Evolutionary conservation across 2,329 filamentous ascomycete species (phyloP), one percentile per base, ranked within the genome.

Genomic region (Cercospora berteroae): DNA sequence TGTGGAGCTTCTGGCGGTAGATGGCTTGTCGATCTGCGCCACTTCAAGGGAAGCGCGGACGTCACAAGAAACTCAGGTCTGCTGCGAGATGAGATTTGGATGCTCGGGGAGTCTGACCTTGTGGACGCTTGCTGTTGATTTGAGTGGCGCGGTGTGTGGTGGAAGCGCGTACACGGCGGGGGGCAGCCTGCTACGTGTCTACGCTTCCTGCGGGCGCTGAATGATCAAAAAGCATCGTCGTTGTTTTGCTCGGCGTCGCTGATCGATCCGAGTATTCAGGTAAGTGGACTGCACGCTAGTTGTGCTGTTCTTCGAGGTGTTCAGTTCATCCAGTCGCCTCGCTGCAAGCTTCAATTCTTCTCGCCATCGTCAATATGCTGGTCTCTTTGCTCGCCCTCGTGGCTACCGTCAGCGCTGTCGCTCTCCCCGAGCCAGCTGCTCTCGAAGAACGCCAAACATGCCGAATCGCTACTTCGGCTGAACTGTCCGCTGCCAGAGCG

Each of bases 361-460:
- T n/a, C 20, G 23, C 36, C 18, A 4, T 18, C 25, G 9, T 58
- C 25, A 63, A 31, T n/a, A 72, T 72, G 71, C 64, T 67, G 20
- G 23, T 70, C 39, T 67, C 64, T 5, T 48, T 71, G 48, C 29
- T 72, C 31, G 42, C 68, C 29, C 62, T 72, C 33, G 58, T 55
- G 16, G 64, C 63, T 7, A 57, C 67, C 7, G 64, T 66, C n/a
- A 69, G 69, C 50, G 67, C 67, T 18, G 63, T 64, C 42, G 52
- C 57, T 29, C 33, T 67, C 2, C 61, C 61, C 12, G 50, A 44
- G 23, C 23, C 50, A 16, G 61, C 44, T 50, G 44, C 48, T 16
- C 52, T 64, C 18, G 64, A 66, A 18, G 55, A 61, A 25, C 69
- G 69, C 5, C 29, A 60, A 18, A 61, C 66, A 16, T 74, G 72